Conservation (phyloP, 2,329 filamentous ascomycete genomes). For the Cladosporium halotolerans region DNA sequence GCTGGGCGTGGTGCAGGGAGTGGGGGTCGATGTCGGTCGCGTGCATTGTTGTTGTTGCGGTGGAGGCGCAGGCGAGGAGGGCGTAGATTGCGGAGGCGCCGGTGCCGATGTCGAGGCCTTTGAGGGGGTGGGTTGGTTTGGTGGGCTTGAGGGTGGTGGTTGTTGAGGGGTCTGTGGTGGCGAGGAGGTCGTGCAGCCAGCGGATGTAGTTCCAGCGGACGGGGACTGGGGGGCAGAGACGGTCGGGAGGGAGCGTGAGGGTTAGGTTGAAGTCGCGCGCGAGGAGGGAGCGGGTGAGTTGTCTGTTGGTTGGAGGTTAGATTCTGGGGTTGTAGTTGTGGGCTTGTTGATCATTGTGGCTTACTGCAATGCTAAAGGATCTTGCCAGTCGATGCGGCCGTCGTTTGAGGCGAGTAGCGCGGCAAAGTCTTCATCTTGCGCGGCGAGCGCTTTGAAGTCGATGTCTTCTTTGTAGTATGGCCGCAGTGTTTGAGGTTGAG, state of each 20-base stretch:
- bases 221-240: slow-evolving; percentile 79
- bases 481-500: not conserved
- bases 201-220: slow-evolving; percentile 73
- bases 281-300: slow-evolving; percentile 72
- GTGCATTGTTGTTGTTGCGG: slow-evolving; percentile 55
- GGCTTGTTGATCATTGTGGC: slow-evolving; percentile 3
- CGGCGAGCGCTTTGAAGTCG: slow-evolving; percentile 57
- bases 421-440: slow-evolving; percentile 54
- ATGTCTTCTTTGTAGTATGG: slow-evolving; percentile 50
- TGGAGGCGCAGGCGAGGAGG: slow-evolving; percentile 65
- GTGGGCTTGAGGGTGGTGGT: slow-evolving; percentile 37
- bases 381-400: slow-evolving; percentile 69
- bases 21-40: slow-evolving; percentile 65
- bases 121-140: slow-evolving; percentile 49
- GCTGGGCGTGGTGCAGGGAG: slow-evolving; percentile 59
- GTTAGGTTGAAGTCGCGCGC: slow-evolving; percentile 66
- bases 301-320: slow-evolving; percentile 45
- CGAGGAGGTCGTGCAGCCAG: slow-evolving; percentile 78
- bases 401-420: slow-evolving; percentile 39
- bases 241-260: slow-evolving; percentile 66
- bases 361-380: slow-evolving; percentile 70
- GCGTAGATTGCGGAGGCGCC: slow-evolving; percentile 91
- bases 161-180: slow-evolving; percentile 49
- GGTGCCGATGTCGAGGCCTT: slow-evolving; percentile 62
- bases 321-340: slow-evolving; percentile 64